These are phyloP conservation scores for Trichocladium uniseriatum DNA, from an alignment of 495 filamentous ascomycete genomes.

Conservation along the genomic window DNA sequence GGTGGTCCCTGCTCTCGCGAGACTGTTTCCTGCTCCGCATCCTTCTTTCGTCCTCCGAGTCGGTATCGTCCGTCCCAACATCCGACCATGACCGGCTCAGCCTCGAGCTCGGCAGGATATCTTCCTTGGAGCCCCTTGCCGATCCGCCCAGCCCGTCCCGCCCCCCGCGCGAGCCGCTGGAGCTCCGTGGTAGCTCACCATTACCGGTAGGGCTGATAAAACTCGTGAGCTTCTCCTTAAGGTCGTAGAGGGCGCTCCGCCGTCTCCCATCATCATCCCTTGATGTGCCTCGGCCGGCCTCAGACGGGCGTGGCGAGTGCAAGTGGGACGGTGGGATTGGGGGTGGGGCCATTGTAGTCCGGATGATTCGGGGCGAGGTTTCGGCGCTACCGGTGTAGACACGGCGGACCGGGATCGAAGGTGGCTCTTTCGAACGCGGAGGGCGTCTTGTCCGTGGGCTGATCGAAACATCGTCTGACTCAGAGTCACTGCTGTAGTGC, in stretches of 20 bases:
- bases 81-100: conserved; percentile 19
- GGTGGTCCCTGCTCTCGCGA: no score
- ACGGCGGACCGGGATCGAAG: conserved; percentile 17
- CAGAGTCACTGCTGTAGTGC: conserved; percentile 18
- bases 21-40: conserved; percentile 1
- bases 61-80: conserved; percentile 15
- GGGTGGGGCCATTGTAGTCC: conserved; percentile 13
- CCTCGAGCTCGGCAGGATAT: conserved; percentile 9
- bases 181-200: conserved; percentile 16
- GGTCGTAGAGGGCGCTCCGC: conserved; percentile 11
- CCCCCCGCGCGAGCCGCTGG: conserved; percentile 15
- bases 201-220: conserved; percentile 11
- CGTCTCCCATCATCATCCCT: conserved; percentile 13
- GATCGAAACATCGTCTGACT: conserved; percentile 11
- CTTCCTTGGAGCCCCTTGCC: conserved; percentile 5
- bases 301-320: conserved; percentile 4
- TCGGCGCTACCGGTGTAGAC: conserved; percentile 16
- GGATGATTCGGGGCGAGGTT: conserved; percentile 9
- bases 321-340: conserved; percentile 9
- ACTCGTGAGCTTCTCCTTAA: conserved; percentile 19
- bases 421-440: conserved; percentile 17
- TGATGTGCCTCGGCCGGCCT: neutral
- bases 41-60: conserved; percentile 13
- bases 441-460: conserved; percentile 11
- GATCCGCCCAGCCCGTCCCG: conserved; percentile 11